Base-by-base conservation (phyloP, 1,284 basidiomycete genomes). In the Neotropicomus parvogracilis region DNA sequence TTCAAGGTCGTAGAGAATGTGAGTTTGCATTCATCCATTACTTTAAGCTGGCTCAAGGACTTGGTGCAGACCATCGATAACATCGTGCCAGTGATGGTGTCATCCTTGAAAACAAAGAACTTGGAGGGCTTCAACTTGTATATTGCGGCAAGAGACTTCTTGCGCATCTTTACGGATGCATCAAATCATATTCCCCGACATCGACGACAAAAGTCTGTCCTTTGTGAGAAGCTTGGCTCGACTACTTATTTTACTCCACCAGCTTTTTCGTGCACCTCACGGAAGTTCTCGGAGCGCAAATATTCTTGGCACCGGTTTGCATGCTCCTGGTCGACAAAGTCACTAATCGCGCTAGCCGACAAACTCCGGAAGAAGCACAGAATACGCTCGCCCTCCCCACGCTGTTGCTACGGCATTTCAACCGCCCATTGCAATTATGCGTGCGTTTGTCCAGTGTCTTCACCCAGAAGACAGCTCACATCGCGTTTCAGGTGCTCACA, bases 1-100 rank as follows among this genome's bases (percentile, higher is more conserved):
- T 95, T 97, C 73, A 82, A 85, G 26, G 94, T 99, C 5, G 91
- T 99, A 11, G 93, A 97, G 65, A 91, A 89, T 78, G 91, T 90
- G 46, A 51, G 62, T 46, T 32, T 10, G 2, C 29, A 17, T 28
- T 2, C 12, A 13, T 31, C 13, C 11, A 3, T 35, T 32, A 8
- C 28, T 46, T 44, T 16, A 46, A 31, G 20, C 17, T 20, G 16
- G 8, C 41, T 54, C 44, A 47, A 48, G 8, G 6, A 14, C 40
- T 35, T n/a, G 44, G 24, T 39, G 3, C 55, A 92, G 88, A 97
- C 95, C 2, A 83, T 98, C 47, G 87, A 93, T 54, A 88, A 81
- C 61, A 95, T 98, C 49, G 88, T 98, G 1, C 95, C 97, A 0
- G 90, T 97, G 31, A 90, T 98, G 81, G 85, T 87, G 14, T 75